A percentile compares a stretch with the other conserved stretches of the same genome.
Evolutionary conservation across 2,329 filamentous ascomycete species (phyloP).

Genomic region (Curvularia eragrostidis): DNA sequence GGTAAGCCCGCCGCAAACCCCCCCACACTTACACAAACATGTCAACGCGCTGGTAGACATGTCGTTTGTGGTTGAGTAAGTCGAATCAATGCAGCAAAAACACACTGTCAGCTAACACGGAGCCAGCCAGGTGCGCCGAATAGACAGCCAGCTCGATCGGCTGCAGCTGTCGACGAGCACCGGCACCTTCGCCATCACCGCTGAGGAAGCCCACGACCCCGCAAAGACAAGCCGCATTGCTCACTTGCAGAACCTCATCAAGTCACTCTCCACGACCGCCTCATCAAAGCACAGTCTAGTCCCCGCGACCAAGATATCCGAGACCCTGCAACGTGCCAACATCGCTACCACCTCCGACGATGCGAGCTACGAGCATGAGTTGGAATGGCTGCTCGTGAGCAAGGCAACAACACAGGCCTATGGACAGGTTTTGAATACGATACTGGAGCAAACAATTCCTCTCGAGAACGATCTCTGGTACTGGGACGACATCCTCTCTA

Average conservation of each 20-base stretch:
- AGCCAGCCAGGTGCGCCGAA: conserved; percentile 61
- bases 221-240: conserved; percentile 58
- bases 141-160: conserved; percentile 65
- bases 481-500: conserved; percentile 88
- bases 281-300: conserved; percentile 69
- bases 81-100: conserved; percentile 2
- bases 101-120: conserved; percentile 8
- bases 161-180: conserved; percentile 56
- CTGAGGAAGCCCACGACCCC: conserved; percentile 45
- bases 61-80: conserved; percentile 54
- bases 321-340: conserved; percentile 68
- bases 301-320: conserved; percentile 62
- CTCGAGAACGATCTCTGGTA: conserved; percentile 91
- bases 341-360: conserved; percentile 52
- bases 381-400: conserved; percentile 89
- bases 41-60: conserved; percentile 41
- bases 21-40: conserved; percentile 5
- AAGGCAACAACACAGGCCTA: conserved; percentile 94
- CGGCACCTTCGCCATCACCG: conserved; percentile 40
- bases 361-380: conserved; percentile 70
- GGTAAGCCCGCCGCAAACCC: conserved; percentile 11
- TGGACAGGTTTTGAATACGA: conserved; percentile 75
- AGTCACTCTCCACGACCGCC: conserved; percentile 72
- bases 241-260: conserved; percentile 71
- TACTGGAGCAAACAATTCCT: conserved; percentile 83